Base-by-base conservation (phyloP, 305 asterid species). In the Solanum hybrid region DNA sequence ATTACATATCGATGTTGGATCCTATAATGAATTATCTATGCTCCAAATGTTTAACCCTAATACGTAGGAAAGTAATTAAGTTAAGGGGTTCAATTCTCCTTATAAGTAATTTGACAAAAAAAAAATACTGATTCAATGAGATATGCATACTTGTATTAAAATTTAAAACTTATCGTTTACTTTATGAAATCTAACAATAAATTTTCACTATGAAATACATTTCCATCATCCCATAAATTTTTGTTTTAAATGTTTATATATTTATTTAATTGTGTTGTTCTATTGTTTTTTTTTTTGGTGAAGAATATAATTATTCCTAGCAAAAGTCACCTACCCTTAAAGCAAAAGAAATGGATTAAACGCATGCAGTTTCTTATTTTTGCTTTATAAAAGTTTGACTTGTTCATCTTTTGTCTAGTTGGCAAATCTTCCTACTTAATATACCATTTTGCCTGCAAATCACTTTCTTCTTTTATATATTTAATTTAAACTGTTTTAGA, bases 261-360 rank as follows among this genome's bases (percentile, higher is more conserved):
- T 14, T 26, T 82, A 82, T 82, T 40, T 26, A 34, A 16, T 20
- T 20, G 12, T 22, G 10, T 35, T 37, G 3, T 79, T 46, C 18
- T 22, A 3, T 42, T 11, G 5, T 78, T 79, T 24, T 6, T 12
- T 37, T 36, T 37, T 7, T 13, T 13, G 4, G 20, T 14, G 37
- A 51, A 84, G 87, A 46, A 84, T 46, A 46, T 46, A 84, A 28
- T 46, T 84, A 84, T 84, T 71, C 40, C 74, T 18, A 11, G 11
- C 37, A 28, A 20, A 84, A 9, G 74, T 29, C 39, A 9, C 37
- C 26, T 42, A 40, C 6, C 87, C 87, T 82, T 46, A 16, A 83
- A 83, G 74, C 74, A 82, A 82, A 82, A 82, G 71, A 84, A 46
- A 51, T 84, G 74, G 87, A 83, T 46, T 83, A 83, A 83, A 51